Percentiles rank a stretch among this genome's conserved stretches.
phyloP scores from a whole-genome alignment of 2,329 filamentous ascomycete genomes.

The Aspergillus ruber region DNA sequence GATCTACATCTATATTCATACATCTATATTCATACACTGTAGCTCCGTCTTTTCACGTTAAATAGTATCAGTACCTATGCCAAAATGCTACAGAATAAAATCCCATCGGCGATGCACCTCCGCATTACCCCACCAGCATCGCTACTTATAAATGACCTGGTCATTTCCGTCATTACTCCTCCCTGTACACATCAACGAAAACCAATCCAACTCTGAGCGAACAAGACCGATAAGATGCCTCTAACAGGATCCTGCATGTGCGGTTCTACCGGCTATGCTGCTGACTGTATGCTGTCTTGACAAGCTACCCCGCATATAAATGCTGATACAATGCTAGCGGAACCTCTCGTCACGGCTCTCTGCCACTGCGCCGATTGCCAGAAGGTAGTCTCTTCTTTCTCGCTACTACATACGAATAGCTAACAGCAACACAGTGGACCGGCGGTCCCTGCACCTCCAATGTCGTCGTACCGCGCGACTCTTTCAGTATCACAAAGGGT shows the following conservation, averaged over 20 bases:
- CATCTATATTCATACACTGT: no score
- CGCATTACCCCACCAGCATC: no score
- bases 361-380: conserved; percentile 52
- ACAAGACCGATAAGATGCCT: conserved; percentile 13
- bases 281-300: conserved; percentile 16
- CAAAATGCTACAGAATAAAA: no score
- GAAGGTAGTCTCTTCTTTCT: conserved; percentile 36
- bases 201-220: no score
- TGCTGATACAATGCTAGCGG: conserved; percentile 24
- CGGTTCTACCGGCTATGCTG: conserved; percentile 23
- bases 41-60: no score
- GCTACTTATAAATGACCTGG: no score
- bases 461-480: conserved; percentile 42
- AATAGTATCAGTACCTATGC: no score
- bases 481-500: conserved; percentile 48
- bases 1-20: no score
- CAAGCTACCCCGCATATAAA: background rate
- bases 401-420: conserved; percentile 21
- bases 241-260: conserved; percentile 30
- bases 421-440: conserved; percentile 47
- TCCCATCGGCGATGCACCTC: no score
- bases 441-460: conserved; percentile 53
- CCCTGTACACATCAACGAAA: no score
- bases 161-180: no score
- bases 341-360: conserved; percentile 40